These are phyloP conservation scores for Aspergillus neotritici DNA, from an alignment of 2,329 filamentous ascomycete species.

Conservation along the genomic window DNA sequence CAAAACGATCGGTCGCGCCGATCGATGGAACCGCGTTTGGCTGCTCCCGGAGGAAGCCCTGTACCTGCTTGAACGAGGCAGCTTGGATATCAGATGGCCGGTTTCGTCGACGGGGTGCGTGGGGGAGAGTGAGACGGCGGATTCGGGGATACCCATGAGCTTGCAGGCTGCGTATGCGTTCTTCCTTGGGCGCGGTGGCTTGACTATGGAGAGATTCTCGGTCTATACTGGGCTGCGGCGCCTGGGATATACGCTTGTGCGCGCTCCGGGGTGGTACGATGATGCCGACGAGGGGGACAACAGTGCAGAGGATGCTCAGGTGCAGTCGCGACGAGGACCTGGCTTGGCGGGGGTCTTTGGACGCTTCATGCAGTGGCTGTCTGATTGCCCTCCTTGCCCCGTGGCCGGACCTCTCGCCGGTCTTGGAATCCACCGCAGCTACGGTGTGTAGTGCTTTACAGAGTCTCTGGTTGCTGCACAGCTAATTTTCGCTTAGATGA, in stretches of 20 bases:
- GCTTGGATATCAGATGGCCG: constrained; percentile 82
- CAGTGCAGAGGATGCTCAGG: constrained; percentile 3
- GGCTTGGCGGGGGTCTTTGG: constrained; percentile 28
- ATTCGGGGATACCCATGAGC: constrained; percentile 73
- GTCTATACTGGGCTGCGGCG: constrained; percentile 83
- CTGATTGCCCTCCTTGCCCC: constrained; percentile 22
- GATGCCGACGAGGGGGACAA: constrained; percentile 16
- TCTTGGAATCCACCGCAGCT: constrained; percentile 51
- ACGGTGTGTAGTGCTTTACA: constrained; percentile 33
- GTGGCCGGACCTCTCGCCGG: constrained; percentile 47
- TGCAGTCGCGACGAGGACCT: constrained; percentile 9
- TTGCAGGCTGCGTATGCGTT: constrained; percentile 84
- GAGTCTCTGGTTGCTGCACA: background rate
- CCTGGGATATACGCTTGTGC: constrained; percentile 71
- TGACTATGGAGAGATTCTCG: constrained; percentile 73
- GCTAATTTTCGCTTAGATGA: constrained; percentile 48
- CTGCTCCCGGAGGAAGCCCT: constrained; percentile 86
- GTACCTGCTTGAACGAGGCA: constrained; percentile 82
- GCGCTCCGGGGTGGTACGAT: constrained; percentile 55
- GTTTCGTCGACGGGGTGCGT: constrained; percentile 27
- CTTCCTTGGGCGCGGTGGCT: constrained; percentile 62
- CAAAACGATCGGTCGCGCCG: constrained; percentile 68
- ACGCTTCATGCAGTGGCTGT: constrained; percentile 31
- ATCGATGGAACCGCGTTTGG: constrained; percentile 65
- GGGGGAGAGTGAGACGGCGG: constrained; percentile 42